Evolutionary conservation across 140 eudicot species (phyloP), one percentile per base, ranked within the genome.

Genomic region (Stevia rebaudiana): DNA sequence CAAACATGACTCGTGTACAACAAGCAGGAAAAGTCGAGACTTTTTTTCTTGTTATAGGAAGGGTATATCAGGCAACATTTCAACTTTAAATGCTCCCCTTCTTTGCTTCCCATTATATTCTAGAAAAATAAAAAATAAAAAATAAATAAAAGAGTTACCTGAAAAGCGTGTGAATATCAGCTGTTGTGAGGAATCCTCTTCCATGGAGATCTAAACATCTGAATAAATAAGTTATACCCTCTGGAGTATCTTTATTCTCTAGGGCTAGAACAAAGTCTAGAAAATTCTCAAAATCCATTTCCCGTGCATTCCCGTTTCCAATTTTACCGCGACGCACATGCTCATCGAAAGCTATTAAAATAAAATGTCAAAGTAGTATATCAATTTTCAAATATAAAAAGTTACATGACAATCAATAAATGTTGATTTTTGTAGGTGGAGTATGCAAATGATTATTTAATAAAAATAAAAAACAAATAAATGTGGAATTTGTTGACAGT

Each of bases 201-300:
- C 96, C 98, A 22, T 92, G 76, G 67, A 92, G 96, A 81, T 92
- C 98, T 21, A 92, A 84, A 70, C 98, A 92, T 69, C 83, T 70
- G 78, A 92, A 92, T 68, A 92, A 55, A 73, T 92, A 92, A 23
- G 98, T 85, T 52, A 92, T 71, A 16, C 96, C 98, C 78, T 92
- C 96, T n/a, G 98, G 96, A 28, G 96, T 88, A 67, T 92, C 96
- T 80, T 92, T 92, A 63, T 88, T 92, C 68, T 92, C 96, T 10
- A 88, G 77, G 58, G 98, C 96, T 48, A 92, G 71, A 79, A 92
- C 98, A 74, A 92, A 92, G 79, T 92, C 96, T 2, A 92, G 95
- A 69, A 92, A 92, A 63, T 94, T 92, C 60, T 85, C 98, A 57
- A 92, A 88, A 74, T 88, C 95, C 98, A 92, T 92, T 80, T 92